A percentile compares a stretch with the other conserved stretches of the same genome.
Evolutionary conservation across 345 rosid genomes (phyloP).

Genomic region (Syzygium grande): DNA sequence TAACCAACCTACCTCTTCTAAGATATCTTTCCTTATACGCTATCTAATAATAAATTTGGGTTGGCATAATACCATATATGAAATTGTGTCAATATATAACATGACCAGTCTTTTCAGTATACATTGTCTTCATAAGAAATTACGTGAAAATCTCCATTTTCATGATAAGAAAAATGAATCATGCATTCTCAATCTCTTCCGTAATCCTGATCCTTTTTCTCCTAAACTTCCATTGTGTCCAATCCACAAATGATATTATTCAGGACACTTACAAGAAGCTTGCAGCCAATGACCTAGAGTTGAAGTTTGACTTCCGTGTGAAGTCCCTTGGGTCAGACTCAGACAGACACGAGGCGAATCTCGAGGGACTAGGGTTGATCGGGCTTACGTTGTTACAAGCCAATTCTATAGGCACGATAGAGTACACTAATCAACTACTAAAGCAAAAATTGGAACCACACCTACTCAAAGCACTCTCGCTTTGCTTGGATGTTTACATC

Average conservation of each 20-base stretch:
- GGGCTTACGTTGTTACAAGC: neutral
- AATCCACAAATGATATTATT: neutral
- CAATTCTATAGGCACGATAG: neutral
- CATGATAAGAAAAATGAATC: neutral
- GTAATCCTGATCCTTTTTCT: rapidly evolving
- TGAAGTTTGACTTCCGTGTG: neutral
- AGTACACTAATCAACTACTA: neutral
- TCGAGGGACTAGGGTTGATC: neutral
- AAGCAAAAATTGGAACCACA: neutral
- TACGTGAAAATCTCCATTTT: neutral
- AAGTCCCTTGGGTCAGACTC: neutral
- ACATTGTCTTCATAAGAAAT: neutral
- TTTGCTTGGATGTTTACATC: neutral
- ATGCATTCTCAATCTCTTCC: neutral
- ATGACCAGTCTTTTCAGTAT: neutral
- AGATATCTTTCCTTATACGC: neutral
- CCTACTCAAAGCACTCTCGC: neutral
- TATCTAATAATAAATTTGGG: too few species aligned
- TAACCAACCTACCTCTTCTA: too few species aligned
- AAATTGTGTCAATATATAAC: neutral
- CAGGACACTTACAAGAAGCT: neutral
- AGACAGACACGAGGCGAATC: neutral
- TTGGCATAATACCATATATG: neutral
- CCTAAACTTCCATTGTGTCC: too few species aligned
- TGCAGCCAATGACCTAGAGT: neutral